Conservation (phyloP, 2,329 filamentous ascomycete species). For the Hypoxylon sp. region DNA sequence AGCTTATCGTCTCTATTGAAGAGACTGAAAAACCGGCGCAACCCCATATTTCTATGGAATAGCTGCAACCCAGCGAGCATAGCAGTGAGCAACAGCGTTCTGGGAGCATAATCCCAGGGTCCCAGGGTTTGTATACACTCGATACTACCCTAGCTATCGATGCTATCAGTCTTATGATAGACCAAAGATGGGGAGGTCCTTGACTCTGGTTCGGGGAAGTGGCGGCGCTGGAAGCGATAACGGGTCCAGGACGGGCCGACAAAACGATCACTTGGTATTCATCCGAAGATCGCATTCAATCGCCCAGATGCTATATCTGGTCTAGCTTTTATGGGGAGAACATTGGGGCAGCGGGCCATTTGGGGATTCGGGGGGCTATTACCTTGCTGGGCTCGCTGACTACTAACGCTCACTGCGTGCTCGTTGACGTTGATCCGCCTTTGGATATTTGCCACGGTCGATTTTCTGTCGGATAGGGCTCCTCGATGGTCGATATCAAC, state of each 20-base stretch:
- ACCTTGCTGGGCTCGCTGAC: slow-evolving; percentile 32
- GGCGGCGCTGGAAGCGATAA: slow-evolving; percentile 7
- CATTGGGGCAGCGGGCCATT: slow-evolving; percentile 9
- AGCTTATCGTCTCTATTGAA: slow-evolving; percentile 37
- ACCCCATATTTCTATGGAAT: slow-evolving; percentile 37
- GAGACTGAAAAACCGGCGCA: slow-evolving; percentile 33
- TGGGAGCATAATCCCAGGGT: slow-evolving; percentile 29
- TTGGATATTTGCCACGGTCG: slow-evolving; percentile 42
- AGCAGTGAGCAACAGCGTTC: slow-evolving; percentile 62
- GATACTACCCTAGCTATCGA: slow-evolving; percentile 10
- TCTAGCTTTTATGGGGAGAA: slow-evolving; percentile 3
- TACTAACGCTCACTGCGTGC: slow-evolving; percentile 68
- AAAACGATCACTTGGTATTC: slow-evolving; percentile 10
- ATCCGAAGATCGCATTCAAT: background rate
- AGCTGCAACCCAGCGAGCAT: slow-evolving; percentile 59
- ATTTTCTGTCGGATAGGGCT: slow-evolving; percentile 37
- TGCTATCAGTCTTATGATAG: slow-evolving; percentile 12
- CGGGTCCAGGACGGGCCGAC: slow-evolving; percentile 5
- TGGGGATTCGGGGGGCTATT: slow-evolving; percentile 11
- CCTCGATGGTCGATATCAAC: slow-evolving; percentile 45
- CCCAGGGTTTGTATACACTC: background rate
- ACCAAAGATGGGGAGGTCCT: slow-evolving; percentile 10
- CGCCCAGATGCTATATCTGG: background rate
- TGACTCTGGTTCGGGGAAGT: background rate
- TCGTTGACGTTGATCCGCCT: slow-evolving; percentile 64